Evolutionary conservation across 2,329 filamentous ascomycete species (phyloP), one percentile per base, ranked within the genome.

Genomic region (Diplodia sapinea): DNA sequence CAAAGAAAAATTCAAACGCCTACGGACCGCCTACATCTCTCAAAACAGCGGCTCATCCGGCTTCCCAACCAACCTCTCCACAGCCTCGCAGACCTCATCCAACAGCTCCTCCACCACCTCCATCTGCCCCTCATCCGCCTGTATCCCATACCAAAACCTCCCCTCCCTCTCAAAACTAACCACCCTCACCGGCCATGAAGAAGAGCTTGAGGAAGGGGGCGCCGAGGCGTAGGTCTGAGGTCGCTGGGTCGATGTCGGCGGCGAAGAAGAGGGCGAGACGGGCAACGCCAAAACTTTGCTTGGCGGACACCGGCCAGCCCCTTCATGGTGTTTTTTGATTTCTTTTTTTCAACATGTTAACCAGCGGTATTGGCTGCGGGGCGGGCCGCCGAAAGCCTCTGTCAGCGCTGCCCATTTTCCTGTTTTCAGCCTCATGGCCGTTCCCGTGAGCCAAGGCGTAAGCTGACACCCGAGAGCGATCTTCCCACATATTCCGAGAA

Each of bases 181-280:
- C 72, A 55, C 76, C 76, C 38, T 79, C 29, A 63, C 7, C 26
- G 40, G 40, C 40, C 40, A 87, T 83, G 80, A 87, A 88, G 38
- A 61, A 17, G 56, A 61, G 31, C 69, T 87, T 86, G 67, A 87
- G 82, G 69, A 89, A 89, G 17, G 85, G 80, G 2, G 87, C 86
- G 2, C 88, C 88, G 9, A 86, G 81, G 85, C 84, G 72, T n/a
- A 87, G 85, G 5, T 80, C 81, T 4, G 83, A 5, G 12, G 38
- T 7, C 4, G 13, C 12, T 5, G 38, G 15, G 7, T 86, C 79
- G 2, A 87, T 82, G 71, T 90, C 88, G 5, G 83, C 74, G 29
- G 84, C 79, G 72, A 86, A 87, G 31, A 88, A 77, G n/a, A 82
- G 23, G 23, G 2, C 23, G 23, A 23, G 23, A 23, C 23, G 23